Conservation (phyloP, 805 yeast genomes). For the Ogataea trehalophila region DNA sequence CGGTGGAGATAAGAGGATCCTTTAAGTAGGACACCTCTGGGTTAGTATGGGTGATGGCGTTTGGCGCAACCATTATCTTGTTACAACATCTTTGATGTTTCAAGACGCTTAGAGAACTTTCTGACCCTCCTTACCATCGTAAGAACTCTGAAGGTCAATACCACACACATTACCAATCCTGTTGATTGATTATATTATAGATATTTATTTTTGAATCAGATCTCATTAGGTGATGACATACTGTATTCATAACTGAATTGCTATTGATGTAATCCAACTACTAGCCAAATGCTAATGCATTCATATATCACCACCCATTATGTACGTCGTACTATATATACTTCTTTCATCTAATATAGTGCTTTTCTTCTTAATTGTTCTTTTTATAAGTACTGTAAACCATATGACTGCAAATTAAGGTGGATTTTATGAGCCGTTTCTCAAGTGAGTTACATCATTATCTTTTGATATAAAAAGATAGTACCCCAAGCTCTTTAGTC, state of each 20-base stretch:
- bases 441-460: not conserved
- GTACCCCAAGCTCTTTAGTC: slow-evolving; percentile 13
- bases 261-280: too few species aligned
- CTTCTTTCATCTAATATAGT: too few species aligned
- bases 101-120: slow-evolving; percentile 30
- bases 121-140: slow-evolving; percentile 23
- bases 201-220: not conserved
- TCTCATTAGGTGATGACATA: not conserved
- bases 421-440: slow-evolving; percentile 14
- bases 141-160: slow-evolving; percentile 5
- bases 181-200: too few species aligned
- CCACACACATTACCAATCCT: not conserved
- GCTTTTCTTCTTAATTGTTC: not conserved
- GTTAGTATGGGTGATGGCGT: slow-evolving; percentile 30
- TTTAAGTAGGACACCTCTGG: slow-evolving; percentile 18
- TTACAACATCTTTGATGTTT: slow-evolving; percentile 23
- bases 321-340: too few species aligned
- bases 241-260: not conserved
- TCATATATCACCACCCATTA: too few species aligned
- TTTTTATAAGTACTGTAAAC: not conserved
- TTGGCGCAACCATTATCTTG: slow-evolving; percentile 31
- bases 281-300: too few species aligned
- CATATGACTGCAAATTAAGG: slow-evolving; percentile 17
- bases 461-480: slow-evolving; percentile 3
- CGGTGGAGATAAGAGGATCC: slow-evolving; percentile 9